These are phyloP conservation scores for Eucalyptus tenuipes DNA, from an alignment of 345 rosid genomes.

Conservation along the genomic window DNA sequence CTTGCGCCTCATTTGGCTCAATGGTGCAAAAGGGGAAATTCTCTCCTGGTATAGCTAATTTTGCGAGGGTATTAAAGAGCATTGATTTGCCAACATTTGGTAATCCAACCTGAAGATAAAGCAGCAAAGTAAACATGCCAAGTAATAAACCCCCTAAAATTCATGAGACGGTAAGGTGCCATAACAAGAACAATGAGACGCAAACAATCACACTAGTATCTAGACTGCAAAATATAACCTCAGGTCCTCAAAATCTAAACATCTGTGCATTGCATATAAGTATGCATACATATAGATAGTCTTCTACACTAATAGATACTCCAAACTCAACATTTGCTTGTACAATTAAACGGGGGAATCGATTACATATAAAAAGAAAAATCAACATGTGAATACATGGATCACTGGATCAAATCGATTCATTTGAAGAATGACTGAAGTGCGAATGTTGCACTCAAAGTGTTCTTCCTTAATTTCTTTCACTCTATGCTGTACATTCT, in stretches of 20 bases:
- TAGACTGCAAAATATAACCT: not conserved
- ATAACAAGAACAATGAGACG: not conserved
- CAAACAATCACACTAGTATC: not conserved
- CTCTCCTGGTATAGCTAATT: constrained; percentile 88
- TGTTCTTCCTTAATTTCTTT: not conserved
- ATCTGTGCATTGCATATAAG: not conserved
- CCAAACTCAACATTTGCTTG: not conserved
- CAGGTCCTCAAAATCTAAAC: not conserved
- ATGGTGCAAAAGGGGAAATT: constrained; percentile 95
- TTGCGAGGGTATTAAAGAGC: constrained; percentile 87
- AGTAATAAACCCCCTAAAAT: not conserved
- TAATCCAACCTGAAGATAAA: constrained; percentile 61
- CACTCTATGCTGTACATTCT: not conserved
- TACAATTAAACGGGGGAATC: not conserved
- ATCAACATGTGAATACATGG: not conserved
- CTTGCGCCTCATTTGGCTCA: constrained; percentile 93
- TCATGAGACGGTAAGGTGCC: not conserved
- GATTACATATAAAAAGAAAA: not conserved
- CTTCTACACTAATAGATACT: not conserved
- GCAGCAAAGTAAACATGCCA: not conserved
- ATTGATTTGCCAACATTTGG: constrained; percentile 97
- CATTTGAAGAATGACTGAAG: not conserved
- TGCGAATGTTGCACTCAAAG: not conserved
- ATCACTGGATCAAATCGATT: not conserved
- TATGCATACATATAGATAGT: not conserved